Base-by-base conservation (phyloP, 768 basidiomycete species). In the Tulasnella sp. region DNA sequence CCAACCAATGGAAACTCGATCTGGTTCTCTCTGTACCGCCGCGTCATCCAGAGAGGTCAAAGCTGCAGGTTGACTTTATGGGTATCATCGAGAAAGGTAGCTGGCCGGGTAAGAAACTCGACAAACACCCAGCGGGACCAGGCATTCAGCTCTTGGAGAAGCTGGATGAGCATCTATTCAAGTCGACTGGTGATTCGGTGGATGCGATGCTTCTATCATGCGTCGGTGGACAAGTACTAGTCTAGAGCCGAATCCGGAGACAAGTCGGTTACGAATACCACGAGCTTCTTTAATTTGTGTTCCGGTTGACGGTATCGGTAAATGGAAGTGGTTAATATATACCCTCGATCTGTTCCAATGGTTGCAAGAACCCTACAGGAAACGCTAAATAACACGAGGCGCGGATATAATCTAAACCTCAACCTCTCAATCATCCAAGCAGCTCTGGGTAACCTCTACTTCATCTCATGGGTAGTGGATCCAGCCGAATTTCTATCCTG, bases 51-150 rank as follows among this genome's bases (percentile, higher is more conserved):
- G 72, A 52, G 8, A 77, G 79, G 9, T 80, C 79, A 4, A 72
- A 82, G 39, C 82, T 95, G 54, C 81, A 82, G 68, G 84, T 97
- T 49, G 89, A 94, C 82, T 97, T 91, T 80, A 86, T 93, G 14
- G 93, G 93, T 0, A 86, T 97, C 45, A 90, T 93, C 82, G 91
- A 93, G 85, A 90, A 87, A 77, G 90, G 88, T 54, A 92, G 95
- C 87, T 96, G 92, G 91, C 93, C 93, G 0, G 93, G 85, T 2
- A 93, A 90, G 82, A 85, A 85, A 80, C 81, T 83, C 8, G 82
- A 77, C 74, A 25, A 78, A 82, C 82, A 85, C 83, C 58, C 58
- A 25, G 83, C 88, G 83, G 82, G 85, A 81, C 81, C 88, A 1
- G 87, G 91, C 37, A 92, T 96, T 89, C 82, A 82, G 77, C 81